Conservation (phyloP, 192 early-diverging fungal species). For the Phlyctochytrium planicorne region DNA sequence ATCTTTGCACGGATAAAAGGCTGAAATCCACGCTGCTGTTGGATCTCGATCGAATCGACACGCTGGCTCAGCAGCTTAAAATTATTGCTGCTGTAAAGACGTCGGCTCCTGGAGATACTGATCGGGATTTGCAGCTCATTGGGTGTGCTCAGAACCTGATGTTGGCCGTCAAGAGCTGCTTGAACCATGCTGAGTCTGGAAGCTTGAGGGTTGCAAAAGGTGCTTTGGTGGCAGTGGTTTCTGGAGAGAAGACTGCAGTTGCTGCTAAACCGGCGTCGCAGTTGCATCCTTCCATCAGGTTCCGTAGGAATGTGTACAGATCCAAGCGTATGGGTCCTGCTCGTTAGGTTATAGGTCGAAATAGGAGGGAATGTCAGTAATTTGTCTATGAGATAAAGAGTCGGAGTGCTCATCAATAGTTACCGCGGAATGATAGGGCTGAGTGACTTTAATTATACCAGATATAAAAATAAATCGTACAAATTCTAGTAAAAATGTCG, state of each 20-base stretch:
- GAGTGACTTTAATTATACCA: too few relatives aligned
- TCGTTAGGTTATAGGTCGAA: too few relatives aligned
- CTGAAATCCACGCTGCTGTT: slow-evolving; percentile 26
- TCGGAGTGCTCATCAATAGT: too few relatives aligned
- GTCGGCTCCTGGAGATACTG: slow-evolving; percentile 38
- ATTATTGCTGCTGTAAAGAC: slow-evolving; percentile 56
- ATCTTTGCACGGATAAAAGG: slow-evolving; percentile 40
- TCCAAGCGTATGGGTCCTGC: neutral
- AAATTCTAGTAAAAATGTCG: too few relatives aligned
- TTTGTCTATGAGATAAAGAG: too few relatives aligned
- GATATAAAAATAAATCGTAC: too few relatives aligned
- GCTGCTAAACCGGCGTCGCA: neutral
- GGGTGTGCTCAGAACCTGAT: slow-evolving; percentile 51
- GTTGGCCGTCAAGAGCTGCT: slow-evolving; percentile 31
- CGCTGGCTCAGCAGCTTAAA: slow-evolving; percentile 52
- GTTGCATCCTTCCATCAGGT: neutral
- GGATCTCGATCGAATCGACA: slow-evolving; percentile 35
- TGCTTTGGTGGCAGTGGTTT: neutral
- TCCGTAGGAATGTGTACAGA: neutral
- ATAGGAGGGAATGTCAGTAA: too few relatives aligned
- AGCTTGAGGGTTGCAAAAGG: slow-evolving; percentile 23
- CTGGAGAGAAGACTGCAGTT: neutral
- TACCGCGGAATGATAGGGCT: too few relatives aligned
- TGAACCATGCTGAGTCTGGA: slow-evolving; percentile 42
- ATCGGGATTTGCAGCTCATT: slow-evolving; percentile 42